phyloP scores from a whole-genome alignment of 345 rosid genomes.

The Cochlearia excelsa region DNA sequence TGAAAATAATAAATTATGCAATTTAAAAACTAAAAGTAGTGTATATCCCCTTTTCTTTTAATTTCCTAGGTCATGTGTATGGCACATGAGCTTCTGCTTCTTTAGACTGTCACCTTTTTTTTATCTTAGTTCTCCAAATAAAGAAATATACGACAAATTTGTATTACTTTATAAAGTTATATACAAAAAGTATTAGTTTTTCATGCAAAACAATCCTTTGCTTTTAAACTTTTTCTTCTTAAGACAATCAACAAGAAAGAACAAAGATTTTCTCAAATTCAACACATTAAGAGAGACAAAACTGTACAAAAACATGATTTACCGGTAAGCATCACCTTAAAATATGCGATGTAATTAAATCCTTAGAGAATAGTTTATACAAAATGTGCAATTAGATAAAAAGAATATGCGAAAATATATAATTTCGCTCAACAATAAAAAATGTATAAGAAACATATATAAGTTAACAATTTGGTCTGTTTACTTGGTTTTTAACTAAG shows the following conservation, averaged over 20 bases:
- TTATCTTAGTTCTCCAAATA: neutral
- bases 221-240: slow-evolving; percentile 16
- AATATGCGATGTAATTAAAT: too few species aligned
- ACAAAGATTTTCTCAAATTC: slow-evolving; percentile 19
- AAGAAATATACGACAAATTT: neutral
- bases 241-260: neutral
- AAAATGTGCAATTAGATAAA: too few species aligned
- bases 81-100: slow-evolving; percentile 33
- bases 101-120: neutral
- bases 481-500: neutral
- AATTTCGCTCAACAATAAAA: too few species aligned
- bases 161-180: neutral
- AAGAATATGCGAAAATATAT: too few species aligned
- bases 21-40: slow-evolving; percentile 14
- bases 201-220: slow-evolving; percentile 17
- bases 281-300: slow-evolving; percentile 5
- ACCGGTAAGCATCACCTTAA: too few species aligned
- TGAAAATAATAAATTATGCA: slow-evolving; percentile 23
- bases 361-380: too few species aligned
- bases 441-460: too few species aligned
- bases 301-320: too few species aligned
- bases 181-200: neutral
- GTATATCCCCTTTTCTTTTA: slow-evolving; percentile 16
- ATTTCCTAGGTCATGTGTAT: slow-evolving; percentile 27
- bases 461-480: too few species aligned